Conservation (phyloP, 2,329 filamentous ascomycete species). For the Aspergillus tamarii region DNA sequence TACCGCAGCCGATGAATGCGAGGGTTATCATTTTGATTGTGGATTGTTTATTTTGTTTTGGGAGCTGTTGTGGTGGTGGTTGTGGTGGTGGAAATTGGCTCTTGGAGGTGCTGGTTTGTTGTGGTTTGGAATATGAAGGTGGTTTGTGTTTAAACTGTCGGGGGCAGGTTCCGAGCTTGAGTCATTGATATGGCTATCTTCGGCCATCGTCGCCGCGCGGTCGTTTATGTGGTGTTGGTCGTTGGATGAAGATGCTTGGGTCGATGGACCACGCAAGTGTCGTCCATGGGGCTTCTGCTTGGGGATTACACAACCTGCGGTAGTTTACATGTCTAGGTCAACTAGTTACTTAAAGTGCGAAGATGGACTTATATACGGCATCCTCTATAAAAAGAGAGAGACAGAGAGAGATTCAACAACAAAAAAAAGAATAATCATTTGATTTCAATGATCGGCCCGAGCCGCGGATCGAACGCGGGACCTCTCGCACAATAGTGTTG, state of each 20-base stretch:
- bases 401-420: no score
- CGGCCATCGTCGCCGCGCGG: not conserved
- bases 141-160: not conserved
- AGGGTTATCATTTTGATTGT: conserved; percentile 12
- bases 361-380: no score
- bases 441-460: no score
- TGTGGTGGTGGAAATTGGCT: not conserved
- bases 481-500: not conserved
- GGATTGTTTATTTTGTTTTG: not conserved
- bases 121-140: not conserved
- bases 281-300: no score
- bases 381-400: no score
- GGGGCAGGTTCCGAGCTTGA: not conserved
- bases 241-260: not conserved
- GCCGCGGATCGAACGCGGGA: not conserved
- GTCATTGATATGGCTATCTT: not conserved
- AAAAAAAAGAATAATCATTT: not conserved
- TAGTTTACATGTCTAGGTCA: no score
- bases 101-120: not conserved
- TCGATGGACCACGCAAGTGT: not conserved
- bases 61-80: not conserved
- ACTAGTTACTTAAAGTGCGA: not conserved
- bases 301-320: no score
- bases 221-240: not conserved
- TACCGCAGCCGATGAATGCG: conserved; percentile 26